Evolutionary conservation across 352 stramenopile species (phyloP).

Genomic region (Achlya hypogyna): DNA sequence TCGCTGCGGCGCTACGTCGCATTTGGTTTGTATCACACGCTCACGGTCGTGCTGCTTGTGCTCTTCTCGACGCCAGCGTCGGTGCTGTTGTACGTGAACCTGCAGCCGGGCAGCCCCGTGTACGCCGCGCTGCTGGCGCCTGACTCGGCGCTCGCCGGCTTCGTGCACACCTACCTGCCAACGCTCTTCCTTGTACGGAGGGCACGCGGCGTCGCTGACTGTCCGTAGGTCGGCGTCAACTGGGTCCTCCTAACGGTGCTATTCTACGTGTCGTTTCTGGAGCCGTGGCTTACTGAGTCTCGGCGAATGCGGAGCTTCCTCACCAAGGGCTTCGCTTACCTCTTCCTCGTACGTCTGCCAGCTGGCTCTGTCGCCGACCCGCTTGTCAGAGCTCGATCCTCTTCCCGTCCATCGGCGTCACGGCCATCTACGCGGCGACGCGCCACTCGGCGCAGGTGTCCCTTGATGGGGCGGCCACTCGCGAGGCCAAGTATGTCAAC

Average conservation of each 20-base stretch:
- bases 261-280: slow-evolving; percentile 54
- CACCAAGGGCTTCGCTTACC: slow-evolving; percentile 61
- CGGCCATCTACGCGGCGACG: slow-evolving; percentile 53
- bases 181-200: slow-evolving; percentile 50
- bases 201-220: neutral
- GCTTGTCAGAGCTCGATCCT: slow-evolving; percentile 54
- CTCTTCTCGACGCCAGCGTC: slow-evolving; percentile 70
- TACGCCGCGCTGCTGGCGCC: slow-evolving; percentile 37
- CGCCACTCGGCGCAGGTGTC: neutral
- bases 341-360: slow-evolving; percentile 45
- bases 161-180: slow-evolving; percentile 58
- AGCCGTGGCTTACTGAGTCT: slow-evolving; percentile 55
- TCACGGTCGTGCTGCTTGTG: slow-evolving; percentile 45
- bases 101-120: slow-evolving; percentile 49
- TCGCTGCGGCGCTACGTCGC: slow-evolving; percentile 29
- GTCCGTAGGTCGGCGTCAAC: slow-evolving; percentile 55
- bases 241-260: slow-evolving; percentile 62
- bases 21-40: slow-evolving; percentile 36
- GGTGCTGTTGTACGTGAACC: slow-evolving; percentile 72
- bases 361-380: neutral
- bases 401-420: slow-evolving; percentile 65
- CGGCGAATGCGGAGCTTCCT: slow-evolving; percentile 57
- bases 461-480: neutral
- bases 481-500: slow-evolving; percentile 40
- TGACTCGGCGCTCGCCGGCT: slow-evolving; percentile 42